These are phyloP conservation scores for Castanea sativa DNA, from an alignment of 306 rosid genomes.

Conservation along the genomic window DNA sequence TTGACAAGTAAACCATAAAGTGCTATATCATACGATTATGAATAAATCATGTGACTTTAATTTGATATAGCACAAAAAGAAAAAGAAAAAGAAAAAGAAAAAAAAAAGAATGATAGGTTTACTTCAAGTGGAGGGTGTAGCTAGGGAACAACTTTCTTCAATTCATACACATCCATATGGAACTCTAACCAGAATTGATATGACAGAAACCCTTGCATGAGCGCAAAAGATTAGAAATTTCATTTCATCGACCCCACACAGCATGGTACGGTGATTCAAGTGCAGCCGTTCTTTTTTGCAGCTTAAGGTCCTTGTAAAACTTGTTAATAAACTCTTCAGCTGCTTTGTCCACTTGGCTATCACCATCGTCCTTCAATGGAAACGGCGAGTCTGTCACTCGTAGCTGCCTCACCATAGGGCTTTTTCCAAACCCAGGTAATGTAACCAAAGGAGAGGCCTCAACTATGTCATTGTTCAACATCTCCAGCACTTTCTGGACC, in stretches of 20 bases:
- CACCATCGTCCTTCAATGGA: conserved; percentile 66
- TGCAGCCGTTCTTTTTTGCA: conserved; percentile 40
- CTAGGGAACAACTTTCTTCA: neutral
- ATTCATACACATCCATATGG: neutral
- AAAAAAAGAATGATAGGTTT: neutral
- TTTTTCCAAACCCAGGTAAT: conserved; percentile 75
- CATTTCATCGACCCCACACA: conserved; percentile 33
- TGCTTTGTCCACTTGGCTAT: conserved; percentile 57
- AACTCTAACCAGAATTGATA: neutral
- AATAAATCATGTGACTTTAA: neutral
- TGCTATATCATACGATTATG: neutral
- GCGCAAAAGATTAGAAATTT: neutral
- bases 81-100: too few relatives aligned
- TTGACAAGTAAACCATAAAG: neutral
- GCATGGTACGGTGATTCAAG: conserved; percentile 54
- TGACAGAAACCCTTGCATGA: neutral
- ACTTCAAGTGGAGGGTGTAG: neutral
- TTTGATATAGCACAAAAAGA: neutral
- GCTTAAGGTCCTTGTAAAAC: conserved; percentile 62
- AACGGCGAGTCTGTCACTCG: conserved; percentile 89
- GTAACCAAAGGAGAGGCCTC: conserved; percentile 66
- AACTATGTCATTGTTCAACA: conserved; percentile 34
- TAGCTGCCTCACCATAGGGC: conserved; percentile 64
- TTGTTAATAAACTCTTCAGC: conserved; percentile 80
- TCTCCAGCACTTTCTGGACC: conserved; percentile 63